Base-by-base conservation (phyloP, 176 grass and related monocot genomes). In the Calamus simplicifolius region DNA sequence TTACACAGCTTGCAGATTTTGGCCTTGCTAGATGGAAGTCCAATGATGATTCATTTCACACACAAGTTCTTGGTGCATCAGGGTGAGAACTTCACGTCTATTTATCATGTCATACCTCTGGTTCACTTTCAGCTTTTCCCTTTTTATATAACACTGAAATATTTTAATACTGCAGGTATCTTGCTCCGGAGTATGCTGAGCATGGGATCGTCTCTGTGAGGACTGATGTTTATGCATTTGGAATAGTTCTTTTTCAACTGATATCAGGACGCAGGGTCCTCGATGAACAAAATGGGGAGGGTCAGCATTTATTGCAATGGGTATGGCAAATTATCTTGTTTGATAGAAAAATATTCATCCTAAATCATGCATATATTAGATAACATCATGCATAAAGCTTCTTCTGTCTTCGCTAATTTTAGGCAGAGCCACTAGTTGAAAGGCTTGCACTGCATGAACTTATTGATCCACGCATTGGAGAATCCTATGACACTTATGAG, bases 21-120 rank as follows among this genome's bases (percentile, higher is more conserved):
- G 86, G 86, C 49, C 81, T 85, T 79, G 86, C 78, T 63, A 89
- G 85, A 81, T 85, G 86, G 81, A 85, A 89, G 52, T 68, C 67
- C 52, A 68, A 50, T 26, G 38, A 52, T 81, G 58, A 49, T 57
- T 75, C 74, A 58, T 81, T 89, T 6, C 58, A 72, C 29, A 81
- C 81, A 27, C 81, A 58, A 79, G 66, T 85, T 72, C 81, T 89
- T 51, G 86, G 81, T 16, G 70, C 80, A 77, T 52, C 69, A 72
- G 86, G 81, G 81, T 89, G 3, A 13, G 69, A 1, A 69, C 12
- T 50, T 61, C 56, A 65, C 81, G 56, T 51, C 62, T 54, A 58
- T 48, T 4, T 63, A 35, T 61, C 3, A 49, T 17, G 14, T 35
- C 48, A 16, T 50, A 35, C 50, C 76, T 70, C 62, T 68, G 12